Conservation (phyloP, 1,139 yeast genomes). For the Candida sanyaensis region DNA sequence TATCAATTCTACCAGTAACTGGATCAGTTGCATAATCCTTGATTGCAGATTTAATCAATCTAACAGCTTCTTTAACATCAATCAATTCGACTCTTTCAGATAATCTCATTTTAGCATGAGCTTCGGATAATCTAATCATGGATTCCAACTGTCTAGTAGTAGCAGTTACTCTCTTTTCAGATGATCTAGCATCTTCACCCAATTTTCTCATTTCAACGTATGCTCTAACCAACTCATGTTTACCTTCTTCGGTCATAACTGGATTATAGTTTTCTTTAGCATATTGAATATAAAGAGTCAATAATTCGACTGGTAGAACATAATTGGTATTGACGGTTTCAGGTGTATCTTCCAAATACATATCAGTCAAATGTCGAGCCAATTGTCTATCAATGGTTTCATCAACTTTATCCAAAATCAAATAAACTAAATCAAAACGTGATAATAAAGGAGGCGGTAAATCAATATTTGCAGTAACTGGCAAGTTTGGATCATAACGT, state of each 20-base stretch:
- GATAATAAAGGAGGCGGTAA: constrained; percentile 94
- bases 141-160: constrained; percentile 96
- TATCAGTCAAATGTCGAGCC: constrained; percentile 86
- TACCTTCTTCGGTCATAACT: constrained; percentile 74
- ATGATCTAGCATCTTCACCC: constrained; percentile 86
- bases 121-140: constrained; percentile 92
- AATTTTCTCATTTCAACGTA: constrained; percentile 93
- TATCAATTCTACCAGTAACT: constrained; percentile 91
- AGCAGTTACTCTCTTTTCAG: constrained; percentile 93
- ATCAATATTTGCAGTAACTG: constrained; percentile 94
- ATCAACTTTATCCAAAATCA: constrained; percentile 90
- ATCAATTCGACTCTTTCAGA: constrained; percentile 66
- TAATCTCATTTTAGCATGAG: constrained; percentile 95
- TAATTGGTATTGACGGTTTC: constrained; percentile 67
- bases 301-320: constrained; percentile 80
- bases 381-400: constrained; percentile 80
- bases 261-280: constrained; percentile 86
- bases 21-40: constrained; percentile 99
- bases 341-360: constrained; percentile 89
- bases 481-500: constrained; percentile 86
- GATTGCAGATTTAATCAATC: constrained; percentile 89
- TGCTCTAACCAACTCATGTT: constrained; percentile 81
- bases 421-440: constrained; percentile 90
- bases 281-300: constrained; percentile 86
- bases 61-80: constrained; percentile 94